Evolutionary conservation across 73 alveolate species (phyloP).

Genomic region (Tetrahymena malaccensis): DNA sequence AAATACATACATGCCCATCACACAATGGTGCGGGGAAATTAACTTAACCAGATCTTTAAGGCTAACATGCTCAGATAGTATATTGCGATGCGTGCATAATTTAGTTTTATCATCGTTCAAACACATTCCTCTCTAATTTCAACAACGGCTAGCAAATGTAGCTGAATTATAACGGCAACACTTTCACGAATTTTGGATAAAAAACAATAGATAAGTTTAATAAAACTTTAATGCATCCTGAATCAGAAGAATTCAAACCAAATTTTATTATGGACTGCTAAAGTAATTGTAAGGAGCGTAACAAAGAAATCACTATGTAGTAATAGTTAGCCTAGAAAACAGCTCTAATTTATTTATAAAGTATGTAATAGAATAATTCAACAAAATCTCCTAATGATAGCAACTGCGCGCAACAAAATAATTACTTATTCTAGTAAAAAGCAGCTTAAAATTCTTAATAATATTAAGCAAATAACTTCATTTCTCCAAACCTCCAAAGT

Average conservation of each 20-base stretch:
- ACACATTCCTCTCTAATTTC: background rate
- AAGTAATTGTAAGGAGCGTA: background rate
- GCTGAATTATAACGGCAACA: background rate
- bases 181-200: background rate
- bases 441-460: background rate
- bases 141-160: background rate
- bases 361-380: background rate
- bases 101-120: background rate
- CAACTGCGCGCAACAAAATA: background rate
- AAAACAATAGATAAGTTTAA: background rate
- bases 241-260: background rate
- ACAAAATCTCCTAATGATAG: background rate
- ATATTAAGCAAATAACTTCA: background rate
- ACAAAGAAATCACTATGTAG: background rate
- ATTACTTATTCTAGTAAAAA: background rate
- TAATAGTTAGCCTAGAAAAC: background rate
- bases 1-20: background rate
- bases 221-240: background rate
- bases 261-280: background rate
- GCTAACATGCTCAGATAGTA: background rate
- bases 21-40: background rate
- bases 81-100: background rate
- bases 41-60: background rate
- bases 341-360: background rate
- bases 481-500: background rate